Evolutionary conservation across 1,139 yeast species (phyloP).

Genomic region (Zhuliangozyma parablackwelliae): DNA sequence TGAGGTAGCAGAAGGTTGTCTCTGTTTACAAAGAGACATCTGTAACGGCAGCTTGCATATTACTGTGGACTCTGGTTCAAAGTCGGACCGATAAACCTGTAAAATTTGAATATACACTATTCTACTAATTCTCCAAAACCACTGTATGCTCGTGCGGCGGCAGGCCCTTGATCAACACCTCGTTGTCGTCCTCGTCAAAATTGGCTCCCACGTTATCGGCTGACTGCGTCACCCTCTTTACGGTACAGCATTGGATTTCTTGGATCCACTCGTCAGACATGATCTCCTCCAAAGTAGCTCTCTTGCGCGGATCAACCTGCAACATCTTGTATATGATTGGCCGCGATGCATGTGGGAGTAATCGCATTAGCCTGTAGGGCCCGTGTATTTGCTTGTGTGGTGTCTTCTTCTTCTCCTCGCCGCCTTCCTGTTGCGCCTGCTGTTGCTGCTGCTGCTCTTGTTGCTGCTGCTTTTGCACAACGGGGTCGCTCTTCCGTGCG

Average conservation of each 20-base stretch:
- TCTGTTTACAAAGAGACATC: too few species aligned
- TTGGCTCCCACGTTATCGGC: constrained; percentile 20
- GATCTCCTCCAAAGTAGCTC: constrained; percentile 70
- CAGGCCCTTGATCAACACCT: constrained; percentile 31
- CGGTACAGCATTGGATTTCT: constrained; percentile 48
- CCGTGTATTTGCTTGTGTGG: constrained; percentile 57
- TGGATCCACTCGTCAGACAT: constrained; percentile 68
- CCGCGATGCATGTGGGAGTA: constrained; percentile 83
- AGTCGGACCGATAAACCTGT: too few species aligned
- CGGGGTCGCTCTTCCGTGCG: constrained; percentile 7
- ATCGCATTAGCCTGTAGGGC: constrained; percentile 82
- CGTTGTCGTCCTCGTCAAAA: constrained; percentile 39
- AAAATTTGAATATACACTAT: too few species aligned
- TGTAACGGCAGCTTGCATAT: too few species aligned
- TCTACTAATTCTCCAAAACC: constrained; percentile 15
- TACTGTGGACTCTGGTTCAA: too few species aligned
- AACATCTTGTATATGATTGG: constrained; percentile 74
- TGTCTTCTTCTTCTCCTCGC: constrained; percentile 21
- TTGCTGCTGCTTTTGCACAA: constrained; percentile 7
- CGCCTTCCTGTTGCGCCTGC: constrained; percentile 8
- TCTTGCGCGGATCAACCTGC: constrained; percentile 56
- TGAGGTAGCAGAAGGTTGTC: too few species aligned
- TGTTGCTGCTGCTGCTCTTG: constrained; percentile 11
- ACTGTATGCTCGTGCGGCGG: constrained; percentile 43
- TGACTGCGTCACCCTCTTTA: constrained; percentile 22